These are phyloP conservation scores for Lichenothelia convexa DNA, from an alignment of 495 filamentous ascomycete species.

Conservation along the genomic window DNA sequence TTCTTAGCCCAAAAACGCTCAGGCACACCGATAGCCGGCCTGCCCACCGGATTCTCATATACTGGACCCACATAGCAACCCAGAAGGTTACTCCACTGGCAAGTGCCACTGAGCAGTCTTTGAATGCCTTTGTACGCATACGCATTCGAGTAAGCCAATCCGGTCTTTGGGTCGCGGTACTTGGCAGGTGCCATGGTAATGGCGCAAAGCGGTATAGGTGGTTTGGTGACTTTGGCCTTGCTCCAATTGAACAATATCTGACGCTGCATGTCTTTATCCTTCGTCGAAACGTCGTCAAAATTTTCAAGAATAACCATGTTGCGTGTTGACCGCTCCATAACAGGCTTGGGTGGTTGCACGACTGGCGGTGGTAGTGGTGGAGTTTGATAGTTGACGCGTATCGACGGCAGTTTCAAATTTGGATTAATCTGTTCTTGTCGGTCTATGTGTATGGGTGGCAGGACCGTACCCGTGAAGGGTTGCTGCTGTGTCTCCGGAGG, in stretches of 20 bases:
- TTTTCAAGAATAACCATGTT: slow-evolving; percentile 12
- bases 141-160: slow-evolving; percentile 17
- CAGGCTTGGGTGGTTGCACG: slow-evolving; percentile 7
- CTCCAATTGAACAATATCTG: slow-evolving; percentile 1
- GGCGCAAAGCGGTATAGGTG: slow-evolving; percentile 9
- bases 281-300: slow-evolving; percentile 5
- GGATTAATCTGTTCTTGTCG: no score
- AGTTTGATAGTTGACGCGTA: no score
- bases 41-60: slow-evolving; percentile 5
- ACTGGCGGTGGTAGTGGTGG: slow-evolving; percentile 7
- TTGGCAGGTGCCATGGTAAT: slow-evolving; percentile 15
- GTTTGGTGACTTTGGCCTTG: not conserved
- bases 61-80: slow-evolving; percentile 20
- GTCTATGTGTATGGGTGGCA: slow-evolving; percentile 5
- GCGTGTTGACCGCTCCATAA: slow-evolving; percentile 11
- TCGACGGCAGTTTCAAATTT: no score
- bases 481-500: slow-evolving; percentile 9
- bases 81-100: slow-evolving; percentile 17
- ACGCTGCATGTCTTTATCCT: not conserved
- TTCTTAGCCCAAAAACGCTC: slow-evolving; percentile 12
- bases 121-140: slow-evolving; percentile 17
- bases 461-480: slow-evolving; percentile 2
- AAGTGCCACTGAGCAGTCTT: slow-evolving; percentile 16
- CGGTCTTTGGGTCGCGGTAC: slow-evolving; percentile 21
- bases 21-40: slow-evolving; percentile 21